Evolutionary conservation across 805 yeast genomes (phyloP).

Genomic region (Pichia membranifaciens): DNA sequence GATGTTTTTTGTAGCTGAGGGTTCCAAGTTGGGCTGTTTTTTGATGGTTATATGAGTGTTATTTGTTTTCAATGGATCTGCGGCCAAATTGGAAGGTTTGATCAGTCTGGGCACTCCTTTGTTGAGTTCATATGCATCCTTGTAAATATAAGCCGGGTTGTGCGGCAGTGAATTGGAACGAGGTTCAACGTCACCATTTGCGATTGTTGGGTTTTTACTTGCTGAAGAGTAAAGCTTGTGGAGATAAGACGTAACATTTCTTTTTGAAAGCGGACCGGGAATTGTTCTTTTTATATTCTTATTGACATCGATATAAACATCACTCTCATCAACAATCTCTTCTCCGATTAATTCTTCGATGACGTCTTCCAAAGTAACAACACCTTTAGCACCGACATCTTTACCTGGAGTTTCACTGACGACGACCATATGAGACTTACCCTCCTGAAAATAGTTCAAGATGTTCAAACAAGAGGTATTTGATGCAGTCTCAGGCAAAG

Average conservation of each 20-base stretch:
- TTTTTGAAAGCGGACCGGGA: conserved; percentile 70
- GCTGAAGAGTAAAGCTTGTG: conserved; percentile 45
- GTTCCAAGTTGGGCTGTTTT: conserved; percentile 38
- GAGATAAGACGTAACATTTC: conserved; percentile 63
- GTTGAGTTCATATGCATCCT: conserved; percentile 3
- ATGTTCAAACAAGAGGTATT: conserved; percentile 92
- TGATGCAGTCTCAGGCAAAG: conserved; percentile 88
- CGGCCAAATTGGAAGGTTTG: conserved; percentile 61
- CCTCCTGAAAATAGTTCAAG: conserved; percentile 94
- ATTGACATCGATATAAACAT: conserved; percentile 86
- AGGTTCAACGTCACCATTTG: conserved; percentile 8
- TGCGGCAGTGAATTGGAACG: conserved; percentile 2
- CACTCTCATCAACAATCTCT: conserved; percentile 94
- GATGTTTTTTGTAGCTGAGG: background rate
- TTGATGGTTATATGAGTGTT: conserved; percentile 66
- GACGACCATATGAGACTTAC: conserved; percentile 95
- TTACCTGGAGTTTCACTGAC: conserved; percentile 84
- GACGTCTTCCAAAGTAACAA: conserved; percentile 92
- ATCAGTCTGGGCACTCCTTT: conserved; percentile 25
- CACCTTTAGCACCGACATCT: conserved; percentile 77
- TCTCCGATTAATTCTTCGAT: conserved; percentile 97
- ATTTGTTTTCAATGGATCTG: conserved; percentile 61
- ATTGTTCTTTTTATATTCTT: conserved; percentile 73
- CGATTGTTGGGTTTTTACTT: conserved; percentile 7
- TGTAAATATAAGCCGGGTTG: conserved; percentile 9